A percentile compares a stretch with the other conserved stretches of the same genome.
These are phyloP conservation scores for Trichophyton equinum DNA, from an alignment of 2,329 filamentous ascomycete species.

Conservation along the genomic window DNA sequence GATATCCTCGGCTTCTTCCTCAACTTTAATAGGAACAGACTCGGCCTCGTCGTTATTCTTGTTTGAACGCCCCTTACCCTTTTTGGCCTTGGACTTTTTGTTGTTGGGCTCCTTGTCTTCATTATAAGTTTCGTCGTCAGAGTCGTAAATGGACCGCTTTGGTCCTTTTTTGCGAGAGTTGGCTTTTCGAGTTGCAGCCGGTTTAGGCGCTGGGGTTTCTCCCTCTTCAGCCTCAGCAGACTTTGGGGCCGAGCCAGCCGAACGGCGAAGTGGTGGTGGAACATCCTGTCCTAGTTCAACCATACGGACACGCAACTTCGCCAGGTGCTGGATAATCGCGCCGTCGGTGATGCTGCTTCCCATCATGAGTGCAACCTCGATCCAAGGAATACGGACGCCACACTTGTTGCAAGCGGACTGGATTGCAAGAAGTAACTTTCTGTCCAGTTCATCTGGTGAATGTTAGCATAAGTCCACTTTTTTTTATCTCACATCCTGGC, in stretches of 20 bases:
- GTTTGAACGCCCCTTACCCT: not conserved
- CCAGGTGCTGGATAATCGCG: slow-evolving; percentile 36
- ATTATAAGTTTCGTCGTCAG: not conserved
- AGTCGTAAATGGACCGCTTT: not conserved
- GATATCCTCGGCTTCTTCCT: not conserved
- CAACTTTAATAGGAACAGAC: not conserved
- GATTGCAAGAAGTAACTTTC: slow-evolving; percentile 30
- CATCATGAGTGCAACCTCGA: slow-evolving; percentile 29
- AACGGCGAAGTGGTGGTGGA: slow-evolving; percentile 30
- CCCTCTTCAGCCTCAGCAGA: not conserved
- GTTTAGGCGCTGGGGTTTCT: not conserved
- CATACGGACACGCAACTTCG: slow-evolving; percentile 32
- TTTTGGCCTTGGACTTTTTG: not conserved
- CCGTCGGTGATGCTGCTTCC: slow-evolving; percentile 31
- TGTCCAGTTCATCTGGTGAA: slow-evolving; percentile 30
- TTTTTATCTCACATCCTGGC: not conserved
- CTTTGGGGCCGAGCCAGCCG: slow-evolving; percentile 7
- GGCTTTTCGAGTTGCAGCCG: not conserved
- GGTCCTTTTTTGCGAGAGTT: slow-evolving; percentile 9
- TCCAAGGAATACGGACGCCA: slow-evolving; percentile 33
- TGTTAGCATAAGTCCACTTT: slow-evolving; percentile 13
- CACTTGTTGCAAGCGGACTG: slow-evolving; percentile 30
- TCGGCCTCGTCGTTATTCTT: not conserved
- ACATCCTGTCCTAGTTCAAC: slow-evolving; percentile 22
- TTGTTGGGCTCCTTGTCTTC: not conserved